Evolutionary conservation across 1,284 basidiomycete genomes (phyloP).

Genomic region (Ustilago tritici): DNA sequence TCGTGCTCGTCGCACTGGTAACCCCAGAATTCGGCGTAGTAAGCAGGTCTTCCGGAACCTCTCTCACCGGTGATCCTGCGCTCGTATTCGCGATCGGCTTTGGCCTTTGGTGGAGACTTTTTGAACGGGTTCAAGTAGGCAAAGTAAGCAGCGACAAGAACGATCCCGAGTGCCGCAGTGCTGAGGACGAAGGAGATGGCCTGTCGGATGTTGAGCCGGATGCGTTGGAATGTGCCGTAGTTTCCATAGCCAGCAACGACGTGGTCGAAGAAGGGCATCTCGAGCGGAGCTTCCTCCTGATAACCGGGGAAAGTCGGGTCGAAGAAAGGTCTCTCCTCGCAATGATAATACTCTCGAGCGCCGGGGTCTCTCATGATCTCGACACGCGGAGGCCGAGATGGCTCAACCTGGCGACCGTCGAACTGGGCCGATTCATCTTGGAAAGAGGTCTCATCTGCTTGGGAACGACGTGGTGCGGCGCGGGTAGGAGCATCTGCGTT

Average conservation of each 20-base stretch:
- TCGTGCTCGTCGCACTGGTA: conserved; percentile 70
- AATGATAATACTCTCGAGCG: conserved; percentile 17
- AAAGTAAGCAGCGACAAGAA: conserved; percentile 57
- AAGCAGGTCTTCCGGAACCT: conserved; percentile 60
- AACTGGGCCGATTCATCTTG: conserved; percentile 26
- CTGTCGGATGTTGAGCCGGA: conserved; percentile 62
- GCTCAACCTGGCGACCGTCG: conserved; percentile 9
- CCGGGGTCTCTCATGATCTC: conserved; percentile 35
- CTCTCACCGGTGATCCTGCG: conserved; percentile 68
- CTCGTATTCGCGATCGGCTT: conserved; percentile 67
- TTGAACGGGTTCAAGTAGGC: conserved; percentile 66
- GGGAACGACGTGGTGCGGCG: conserved; percentile 16
- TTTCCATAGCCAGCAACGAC: conserved; percentile 64
- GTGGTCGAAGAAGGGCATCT: conserved; percentile 68
- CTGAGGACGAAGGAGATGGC: conserved; percentile 56
- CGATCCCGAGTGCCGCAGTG: conserved; percentile 41
- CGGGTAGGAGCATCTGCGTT: conserved; percentile 6
- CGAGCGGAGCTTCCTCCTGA: conserved; percentile 53
- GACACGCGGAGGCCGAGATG: conserved; percentile 35
- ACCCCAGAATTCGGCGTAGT: conserved; percentile 70
- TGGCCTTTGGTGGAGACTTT: conserved; percentile 55
- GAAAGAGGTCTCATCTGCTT: conserved; percentile 11
- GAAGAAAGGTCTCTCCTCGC: conserved; percentile 49
- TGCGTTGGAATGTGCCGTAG: conserved; percentile 52
- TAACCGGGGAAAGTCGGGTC: conserved; percentile 58